Base-by-base conservation (phyloP, 2,329 filamentous ascomycete species). In the Ophidiomyces ophidiicola region DNA sequence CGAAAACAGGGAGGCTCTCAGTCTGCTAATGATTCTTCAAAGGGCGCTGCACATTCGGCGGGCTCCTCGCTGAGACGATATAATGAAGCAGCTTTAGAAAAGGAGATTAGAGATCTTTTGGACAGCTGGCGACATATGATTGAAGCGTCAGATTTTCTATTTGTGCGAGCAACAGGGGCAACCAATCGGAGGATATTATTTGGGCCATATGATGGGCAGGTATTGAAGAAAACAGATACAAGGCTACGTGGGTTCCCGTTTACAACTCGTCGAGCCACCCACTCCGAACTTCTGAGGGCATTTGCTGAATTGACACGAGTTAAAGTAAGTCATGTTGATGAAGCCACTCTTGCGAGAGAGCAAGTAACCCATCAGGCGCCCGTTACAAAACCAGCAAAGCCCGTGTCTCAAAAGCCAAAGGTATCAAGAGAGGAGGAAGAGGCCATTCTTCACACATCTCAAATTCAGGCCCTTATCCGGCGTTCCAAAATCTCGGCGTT, bases 1-100 rank as follows among this genome's bases (percentile, higher is more conserved):
- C 74, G 90, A 49, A 98, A 98, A 59, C 90, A 98, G 59, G 90
- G 90, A 68, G 90, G 92, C 29, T 80, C 86, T 7, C 90, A 98
- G 58, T 92, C 87, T 2, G 80, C 88, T 19, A 96, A 86, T 57
- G 90, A 98, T 58, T 82, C 84, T 45, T 76, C 87, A n/a, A 94
- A 94, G 56, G 88, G 90, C 10, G 79, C 81, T 32, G 90, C 90
- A 0, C 86, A 96, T 60, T 96, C 90, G 3, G 92, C 87, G 5
- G 90, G 92, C 57, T 83, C 90, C 1, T 82, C 78, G 31, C 66
- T 98, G 42, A 80, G 90, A 63, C 75, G 90, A 14, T 93, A 96
- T 61, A 98, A 98, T 54, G 92, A 98, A 61, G 79, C 82, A 48
- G 88, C 87, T 1, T 67, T 98, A 25, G 78, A 80, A 5, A 80